Base-by-base conservation (phyloP, 2,329 filamentous ascomycete genomes). In the Botrytis sinoallii region DNA sequence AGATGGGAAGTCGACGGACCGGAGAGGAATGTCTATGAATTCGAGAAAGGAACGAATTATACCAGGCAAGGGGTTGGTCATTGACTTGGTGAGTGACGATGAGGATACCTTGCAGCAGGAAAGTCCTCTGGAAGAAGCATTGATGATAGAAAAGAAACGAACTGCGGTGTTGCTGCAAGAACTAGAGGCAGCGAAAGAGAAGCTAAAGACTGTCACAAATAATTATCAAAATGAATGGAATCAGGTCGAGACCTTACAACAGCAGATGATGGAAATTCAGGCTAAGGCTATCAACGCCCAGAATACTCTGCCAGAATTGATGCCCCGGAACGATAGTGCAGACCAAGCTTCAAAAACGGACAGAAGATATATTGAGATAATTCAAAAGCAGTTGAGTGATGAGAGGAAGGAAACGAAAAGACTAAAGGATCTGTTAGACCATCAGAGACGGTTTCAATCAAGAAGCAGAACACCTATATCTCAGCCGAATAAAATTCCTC, bases 61-160 rank as follows among this genome's bases (percentile, higher is more conserved):
- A 29, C n/a, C 60, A 4, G 60, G 60, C 22, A 71, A 71, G 35
- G 60, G 25, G 1, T 32, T 71, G 44, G 60, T 57, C 32, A 55
- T 71, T 29, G 70, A 71, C 29, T 38, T 65, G 25, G 32, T 71
- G 40, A 65, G 70, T 57, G 32, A 57, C 44, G 60, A 71, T n/a
- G 70, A 65, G 16, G 59, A 63, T 14, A 48, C 14, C 10, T 25
- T 32, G 9, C 29, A 38, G 44, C 35, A 18, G 20, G 20, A 8
- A 25, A 35, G 12, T 25, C 10, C 29, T n/a, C 46, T 66, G 42
- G 63, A 48, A 18, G 29, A 48, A 48, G 29, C 63, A 48, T 46
- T 66, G 29, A 35, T 66, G 12, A 35, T 48, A 8, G 63, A 66
- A 66, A 66, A 48, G 63, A 48, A 48, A 12, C 14, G 44, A 1